phyloP scores from a whole-genome alignment of 768 basidiomycete species.

The Trametes sanguinea region DNA sequence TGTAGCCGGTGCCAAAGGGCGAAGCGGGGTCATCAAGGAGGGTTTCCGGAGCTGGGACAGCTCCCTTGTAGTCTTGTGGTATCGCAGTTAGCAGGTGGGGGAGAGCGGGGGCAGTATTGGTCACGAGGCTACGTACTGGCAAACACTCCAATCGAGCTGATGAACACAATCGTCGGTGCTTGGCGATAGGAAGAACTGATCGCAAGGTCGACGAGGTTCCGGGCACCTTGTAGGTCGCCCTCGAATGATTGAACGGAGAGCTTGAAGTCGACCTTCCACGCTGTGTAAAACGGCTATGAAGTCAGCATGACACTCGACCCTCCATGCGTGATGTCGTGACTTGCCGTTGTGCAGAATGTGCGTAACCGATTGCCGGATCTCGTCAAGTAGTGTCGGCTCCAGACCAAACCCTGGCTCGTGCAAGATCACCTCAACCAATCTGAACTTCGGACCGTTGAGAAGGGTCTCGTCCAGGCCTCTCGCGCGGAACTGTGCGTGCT shows the following conservation, averaged over 20 bases:
- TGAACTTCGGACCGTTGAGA: slow-evolving; percentile 2
- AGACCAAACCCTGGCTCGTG: slow-evolving; percentile 1
- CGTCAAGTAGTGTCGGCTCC: not conserved
- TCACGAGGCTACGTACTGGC: slow-evolving; percentile 9
- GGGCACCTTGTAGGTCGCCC: slow-evolving; percentile 25
- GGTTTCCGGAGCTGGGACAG: slow-evolving; percentile 12
- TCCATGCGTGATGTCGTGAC: not conserved
- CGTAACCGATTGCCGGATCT: slow-evolving; percentile 16
- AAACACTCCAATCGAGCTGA: slow-evolving; percentile 30
- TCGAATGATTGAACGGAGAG: slow-evolving; percentile 28
- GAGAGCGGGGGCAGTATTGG: not conserved
- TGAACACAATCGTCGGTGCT: slow-evolving; percentile 27
- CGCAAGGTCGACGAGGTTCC: slow-evolving; percentile 30
- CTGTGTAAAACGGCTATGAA: slow-evolving; percentile 2
- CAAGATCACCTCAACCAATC: not conserved
- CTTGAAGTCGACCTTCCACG: slow-evolving; percentile 34
- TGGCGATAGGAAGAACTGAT: slow-evolving; percentile 17
- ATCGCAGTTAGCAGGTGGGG: not conserved
- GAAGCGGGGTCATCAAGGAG: slow-evolving; percentile 1
- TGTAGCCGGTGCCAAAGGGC: slow-evolving; percentile 34
- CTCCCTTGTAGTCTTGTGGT: not conserved
- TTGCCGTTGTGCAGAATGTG: slow-evolving; percentile 34
- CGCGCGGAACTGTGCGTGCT: slow-evolving; percentile 7
- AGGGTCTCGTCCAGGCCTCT: slow-evolving; percentile 2
- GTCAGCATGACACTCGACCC: not conserved